Conservation (phyloP, 2,329 filamentous ascomycete genomes). For the Fusarium udum region DNA sequence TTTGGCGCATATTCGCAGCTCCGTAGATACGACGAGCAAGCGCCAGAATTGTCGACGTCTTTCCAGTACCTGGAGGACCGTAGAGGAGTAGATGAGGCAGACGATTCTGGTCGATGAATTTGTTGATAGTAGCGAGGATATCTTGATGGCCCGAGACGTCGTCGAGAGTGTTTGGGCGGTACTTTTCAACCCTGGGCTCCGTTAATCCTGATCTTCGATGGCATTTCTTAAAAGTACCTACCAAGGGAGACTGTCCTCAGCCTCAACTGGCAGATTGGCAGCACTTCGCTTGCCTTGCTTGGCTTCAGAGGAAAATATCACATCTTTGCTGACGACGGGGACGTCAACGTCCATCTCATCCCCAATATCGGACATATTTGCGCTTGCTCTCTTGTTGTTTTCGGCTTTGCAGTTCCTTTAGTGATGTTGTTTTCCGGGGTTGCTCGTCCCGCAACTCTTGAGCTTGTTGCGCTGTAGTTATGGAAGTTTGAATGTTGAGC, state of each 20-base stretch:
- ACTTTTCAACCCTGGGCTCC: conserved; percentile 86
- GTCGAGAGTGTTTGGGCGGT: conserved; percentile 85
- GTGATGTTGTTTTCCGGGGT: background rate
- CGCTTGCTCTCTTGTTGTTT: background rate
- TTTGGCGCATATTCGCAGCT: conserved; percentile 90
- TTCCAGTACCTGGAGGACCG: conserved; percentile 94
- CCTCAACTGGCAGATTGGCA: conserved; percentile 92
- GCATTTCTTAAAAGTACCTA: conserved; percentile 49
- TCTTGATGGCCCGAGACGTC: conserved; percentile 98
- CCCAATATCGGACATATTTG: conserved; percentile 66
- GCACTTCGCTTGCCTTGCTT: conserved; percentile 91
- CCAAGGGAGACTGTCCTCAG: conserved; percentile 95
- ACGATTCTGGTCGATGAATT: conserved; percentile 93
- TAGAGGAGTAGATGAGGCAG: conserved; percentile 96
- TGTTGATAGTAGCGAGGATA: conserved; percentile 97
- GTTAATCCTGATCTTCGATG: background rate
- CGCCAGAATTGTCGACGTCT: conserved; percentile 95
- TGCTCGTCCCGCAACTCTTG: background rate
- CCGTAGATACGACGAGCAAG: conserved; percentile 95
- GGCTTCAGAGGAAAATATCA: conserved; percentile 77
- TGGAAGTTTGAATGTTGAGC: conserved; percentile 31
- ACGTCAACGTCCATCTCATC: conserved; percentile 71
- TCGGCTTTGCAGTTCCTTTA: background rate
- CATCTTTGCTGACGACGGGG: conserved; percentile 57
- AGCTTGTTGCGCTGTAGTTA: background rate